Conservation (phyloP, 83 land plant genomes). For the Thuja plicata region DNA sequence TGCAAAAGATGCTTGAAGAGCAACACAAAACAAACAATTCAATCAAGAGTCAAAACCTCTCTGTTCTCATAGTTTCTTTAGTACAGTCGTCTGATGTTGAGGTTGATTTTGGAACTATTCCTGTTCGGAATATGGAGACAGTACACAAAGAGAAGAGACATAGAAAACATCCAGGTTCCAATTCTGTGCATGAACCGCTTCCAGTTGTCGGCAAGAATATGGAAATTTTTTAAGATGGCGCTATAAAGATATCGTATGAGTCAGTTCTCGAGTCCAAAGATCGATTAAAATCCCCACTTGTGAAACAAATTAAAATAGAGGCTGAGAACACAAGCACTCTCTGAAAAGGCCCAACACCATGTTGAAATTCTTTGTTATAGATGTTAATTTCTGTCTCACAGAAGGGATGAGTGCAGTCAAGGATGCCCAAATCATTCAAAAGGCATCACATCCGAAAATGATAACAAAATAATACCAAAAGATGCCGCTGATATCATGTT, state of each 20-base stretch:
- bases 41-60: constrained; percentile 1
- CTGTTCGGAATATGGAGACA: not conserved
- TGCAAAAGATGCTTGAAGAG: constrained; percentile 27
- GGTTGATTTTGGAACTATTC: not conserved
- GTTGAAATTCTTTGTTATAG: not conserved
- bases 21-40: constrained; percentile 11
- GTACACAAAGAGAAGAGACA: not conserved
- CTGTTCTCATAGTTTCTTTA: not conserved
- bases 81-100: constrained; percentile 6
- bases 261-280: constrained; percentile 2
- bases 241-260: not conserved
- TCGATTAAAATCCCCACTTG: not conserved
- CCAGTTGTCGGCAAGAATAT: not conserved
- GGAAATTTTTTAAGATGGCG: not conserved
- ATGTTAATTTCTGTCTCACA: not conserved
- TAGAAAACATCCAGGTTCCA: not conserved
- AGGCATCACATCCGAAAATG: no score
- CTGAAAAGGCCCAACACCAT: not conserved
- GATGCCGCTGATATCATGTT: no score
- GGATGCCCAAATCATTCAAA: no score
- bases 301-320: not conserved
- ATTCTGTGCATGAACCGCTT: not conserved
- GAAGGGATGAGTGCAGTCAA: no score
- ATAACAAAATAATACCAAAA: no score
- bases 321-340: not conserved